Conservation (phyloP, 192 early-diverging fungal genomes). For the Chytriomyces confervae region DNA sequence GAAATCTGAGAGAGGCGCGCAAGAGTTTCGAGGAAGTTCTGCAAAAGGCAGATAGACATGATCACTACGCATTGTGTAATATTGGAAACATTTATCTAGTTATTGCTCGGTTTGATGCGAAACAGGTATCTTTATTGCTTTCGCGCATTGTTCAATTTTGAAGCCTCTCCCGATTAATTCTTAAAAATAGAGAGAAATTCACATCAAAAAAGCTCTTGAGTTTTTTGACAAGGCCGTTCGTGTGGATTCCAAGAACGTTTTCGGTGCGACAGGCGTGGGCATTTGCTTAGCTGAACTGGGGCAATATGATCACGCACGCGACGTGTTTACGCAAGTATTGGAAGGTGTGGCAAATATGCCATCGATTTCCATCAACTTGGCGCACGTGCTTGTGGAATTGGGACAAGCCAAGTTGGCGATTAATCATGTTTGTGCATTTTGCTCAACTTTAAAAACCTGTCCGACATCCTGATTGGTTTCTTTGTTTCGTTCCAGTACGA, state of each 20-base stretch:
- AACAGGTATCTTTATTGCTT: slow-evolving; percentile 12
- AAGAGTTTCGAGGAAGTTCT: slow-evolving; percentile 80
- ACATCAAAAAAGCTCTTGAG: slow-evolving; percentile 52
- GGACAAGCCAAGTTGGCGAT: slow-evolving; percentile 79
- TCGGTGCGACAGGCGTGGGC: slow-evolving; percentile 85
- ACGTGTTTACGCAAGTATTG: slow-evolving; percentile 69
- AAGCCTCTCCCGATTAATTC: not conserved
- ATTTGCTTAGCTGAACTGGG: slow-evolving; percentile 81
- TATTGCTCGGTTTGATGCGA: slow-evolving; percentile 59
- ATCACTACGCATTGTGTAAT: slow-evolving; percentile 77
- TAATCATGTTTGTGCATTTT: slow-evolving; percentile 58
- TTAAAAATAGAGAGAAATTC: slow-evolving; percentile 34
- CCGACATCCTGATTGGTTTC: slow-evolving; percentile 1
- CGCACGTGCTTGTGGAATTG: slow-evolving; percentile 75
- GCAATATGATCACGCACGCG: slow-evolving; percentile 62
- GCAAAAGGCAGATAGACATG: slow-evolving; percentile 75
- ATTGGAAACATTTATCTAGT: slow-evolving; percentile 82
- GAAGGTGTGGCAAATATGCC: slow-evolving; percentile 59
- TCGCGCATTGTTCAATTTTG: not conserved
- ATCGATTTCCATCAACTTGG: slow-evolving; percentile 71
- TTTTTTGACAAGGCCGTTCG: slow-evolving; percentile 75
- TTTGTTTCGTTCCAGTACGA: slow-evolving; percentile 48
- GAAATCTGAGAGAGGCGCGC: slow-evolving; percentile 67
- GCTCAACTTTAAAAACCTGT: too few relatives aligned
- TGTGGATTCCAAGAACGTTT: slow-evolving; percentile 70